phyloP scores from a whole-genome alignment of 108 stramenopile species.

The Cyclotella kingstonii region DNA sequence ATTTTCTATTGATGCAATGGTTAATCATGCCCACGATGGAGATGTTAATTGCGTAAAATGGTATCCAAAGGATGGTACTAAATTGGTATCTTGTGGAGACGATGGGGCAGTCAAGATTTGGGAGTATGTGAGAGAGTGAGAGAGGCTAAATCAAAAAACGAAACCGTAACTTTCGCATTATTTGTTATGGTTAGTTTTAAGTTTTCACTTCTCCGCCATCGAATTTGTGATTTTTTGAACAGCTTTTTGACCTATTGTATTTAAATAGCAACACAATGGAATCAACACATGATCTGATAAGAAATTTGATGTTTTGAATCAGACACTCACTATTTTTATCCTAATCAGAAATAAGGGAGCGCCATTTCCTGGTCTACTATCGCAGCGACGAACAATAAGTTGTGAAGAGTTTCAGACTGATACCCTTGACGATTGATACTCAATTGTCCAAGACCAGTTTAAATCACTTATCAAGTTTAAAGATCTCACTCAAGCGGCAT shows the following conservation, averaged over 20 bases:
- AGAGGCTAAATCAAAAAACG: too few species aligned
- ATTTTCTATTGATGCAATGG: conserved; percentile 56
- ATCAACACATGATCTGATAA: too few species aligned
- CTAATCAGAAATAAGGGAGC: conserved; percentile 89
- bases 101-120: conserved; percentile 89
- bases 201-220: too few species aligned
- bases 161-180: too few species aligned
- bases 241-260: too few species aligned
- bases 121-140: conserved; percentile 49
- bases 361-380: conserved; percentile 89
- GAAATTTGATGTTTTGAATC: too few species aligned
- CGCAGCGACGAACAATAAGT: conserved; percentile 84
- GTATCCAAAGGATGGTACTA: conserved; percentile 82
- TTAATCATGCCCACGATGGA: conserved; percentile 62
- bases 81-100: conserved; percentile 84
- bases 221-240: too few species aligned
- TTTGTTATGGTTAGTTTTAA: too few species aligned
- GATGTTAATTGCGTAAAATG: conserved; percentile 97
- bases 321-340: conserved; percentile 63
- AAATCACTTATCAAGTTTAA: background rate
- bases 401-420: conserved; percentile 36
- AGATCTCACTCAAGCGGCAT: conserved; percentile 63
- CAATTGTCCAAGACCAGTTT: conserved; percentile 63
- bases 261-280: too few species aligned
- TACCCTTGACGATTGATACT: conserved; percentile 62